Evolutionary conservation across 2,329 filamentous ascomycete genomes (phyloP).

Genomic region (Pseudocercospora cruenta): DNA sequence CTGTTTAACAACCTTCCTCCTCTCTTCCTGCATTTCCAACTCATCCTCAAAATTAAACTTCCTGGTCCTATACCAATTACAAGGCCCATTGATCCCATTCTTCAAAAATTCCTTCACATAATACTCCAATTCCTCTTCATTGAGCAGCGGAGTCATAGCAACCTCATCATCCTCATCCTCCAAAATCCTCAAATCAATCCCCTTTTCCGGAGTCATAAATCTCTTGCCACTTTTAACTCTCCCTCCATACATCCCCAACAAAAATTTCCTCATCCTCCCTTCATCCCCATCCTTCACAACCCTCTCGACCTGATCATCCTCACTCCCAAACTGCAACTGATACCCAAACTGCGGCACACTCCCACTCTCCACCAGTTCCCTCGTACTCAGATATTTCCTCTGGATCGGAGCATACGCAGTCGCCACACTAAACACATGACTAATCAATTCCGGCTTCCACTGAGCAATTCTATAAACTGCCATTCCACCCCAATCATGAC

Average conservation of each 20-base stretch:
- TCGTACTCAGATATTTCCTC: constrained; percentile 58
- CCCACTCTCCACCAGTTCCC: constrained; percentile 59
- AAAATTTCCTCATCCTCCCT: constrained; percentile 68
- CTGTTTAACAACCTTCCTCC: constrained; percentile 40
- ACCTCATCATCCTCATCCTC: constrained; percentile 46
- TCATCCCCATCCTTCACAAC: constrained; percentile 45
- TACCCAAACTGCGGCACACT: constrained; percentile 75
- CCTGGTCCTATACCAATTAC: constrained; percentile 70
- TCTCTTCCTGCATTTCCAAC: constrained; percentile 34
- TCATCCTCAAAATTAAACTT: constrained; percentile 80
- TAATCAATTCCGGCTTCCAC: constrained; percentile 73
- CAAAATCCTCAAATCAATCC: constrained; percentile 63
- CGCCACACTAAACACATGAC: constrained; percentile 74
- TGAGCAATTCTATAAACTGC: constrained; percentile 75
- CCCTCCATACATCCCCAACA: constrained; percentile 73
- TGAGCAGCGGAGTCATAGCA: constrained; percentile 62
- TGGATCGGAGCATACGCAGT: constrained; percentile 69
- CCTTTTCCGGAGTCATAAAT: constrained; percentile 63
- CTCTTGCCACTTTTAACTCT: constrained; percentile 58
- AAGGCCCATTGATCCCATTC: constrained; percentile 74
- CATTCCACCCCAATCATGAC: constrained; percentile 88
- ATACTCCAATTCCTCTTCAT: constrained; percentile 71
- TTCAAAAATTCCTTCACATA: constrained; percentile 74
- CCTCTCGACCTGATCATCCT: constrained; percentile 55
- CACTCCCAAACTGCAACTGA: constrained; percentile 72